Conservation (phyloP, 768 basidiomycete genomes). For the Wakefieldia striispora region DNA sequence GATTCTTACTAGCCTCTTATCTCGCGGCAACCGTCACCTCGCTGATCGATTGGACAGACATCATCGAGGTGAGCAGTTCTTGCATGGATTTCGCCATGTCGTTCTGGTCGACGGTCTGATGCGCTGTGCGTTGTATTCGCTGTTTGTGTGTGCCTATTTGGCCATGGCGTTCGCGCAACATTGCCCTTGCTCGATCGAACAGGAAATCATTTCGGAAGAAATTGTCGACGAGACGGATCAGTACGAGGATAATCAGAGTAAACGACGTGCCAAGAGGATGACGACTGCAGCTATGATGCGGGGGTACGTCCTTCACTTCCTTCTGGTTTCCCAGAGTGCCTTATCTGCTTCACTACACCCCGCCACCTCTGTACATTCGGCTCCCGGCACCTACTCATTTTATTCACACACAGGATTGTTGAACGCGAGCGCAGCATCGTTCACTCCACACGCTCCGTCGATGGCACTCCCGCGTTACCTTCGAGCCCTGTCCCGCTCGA, state of each 20-base stretch:
- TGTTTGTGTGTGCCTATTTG: not conserved
- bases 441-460: constrained; percentile 24
- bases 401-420: constrained; percentile 42
- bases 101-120: not conserved
- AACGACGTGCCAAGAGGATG: constrained; percentile 65
- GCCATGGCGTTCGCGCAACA: not conserved
- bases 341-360: not conserved
- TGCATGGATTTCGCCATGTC: constrained; percentile 5
- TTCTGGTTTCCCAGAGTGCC: too few species aligned
- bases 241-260: constrained; percentile 84
- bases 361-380: not conserved
- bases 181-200: constrained; percentile 16
- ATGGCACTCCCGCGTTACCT: constrained; percentile 38
- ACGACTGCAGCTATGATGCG: constrained; percentile 78
- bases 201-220: constrained; percentile 95
- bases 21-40: not conserved
- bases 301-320: constrained; percentile 44
- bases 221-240: constrained; percentile 95
- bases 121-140: too few species aligned
- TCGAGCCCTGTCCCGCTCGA: constrained; percentile 10
- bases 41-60: constrained; percentile 38
- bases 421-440: constrained; percentile 44
- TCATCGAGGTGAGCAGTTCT: constrained; percentile 56
- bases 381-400: not conserved
- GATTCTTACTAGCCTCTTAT: not conserved